Evolutionary conservation across 192 early-diverging fungal species (phyloP).

Genomic region (Backusella macrospora): DNA sequence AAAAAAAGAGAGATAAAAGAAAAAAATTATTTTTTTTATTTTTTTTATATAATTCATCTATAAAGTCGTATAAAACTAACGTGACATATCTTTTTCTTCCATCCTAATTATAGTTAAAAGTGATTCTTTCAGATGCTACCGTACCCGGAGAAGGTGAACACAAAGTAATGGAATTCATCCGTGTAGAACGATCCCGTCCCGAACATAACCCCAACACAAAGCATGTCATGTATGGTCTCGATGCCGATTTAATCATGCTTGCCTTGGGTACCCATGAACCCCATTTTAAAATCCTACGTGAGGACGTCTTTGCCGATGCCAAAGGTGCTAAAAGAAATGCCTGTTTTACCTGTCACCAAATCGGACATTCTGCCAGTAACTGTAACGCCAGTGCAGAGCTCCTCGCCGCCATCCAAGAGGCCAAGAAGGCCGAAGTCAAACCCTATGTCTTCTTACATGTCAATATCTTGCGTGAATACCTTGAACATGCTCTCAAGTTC

Average conservation of each 20-base stretch:
- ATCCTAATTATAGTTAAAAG: conserved; percentile 58
- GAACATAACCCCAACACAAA: conserved; percentile 88
- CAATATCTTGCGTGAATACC: conserved; percentile 87
- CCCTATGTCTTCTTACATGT: conserved; percentile 87
- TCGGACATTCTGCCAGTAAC: conserved; percentile 65
- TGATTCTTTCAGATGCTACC: conserved; percentile 91
- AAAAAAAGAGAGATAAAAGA: not conserved
- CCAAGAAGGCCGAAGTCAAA: conserved; percentile 58
- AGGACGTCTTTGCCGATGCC: conserved; percentile 88
- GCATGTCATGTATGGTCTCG: conserved; percentile 93
- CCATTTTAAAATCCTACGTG: conserved; percentile 93
- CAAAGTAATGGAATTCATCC: conserved; percentile 98
- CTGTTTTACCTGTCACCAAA: conserved; percentile 65
- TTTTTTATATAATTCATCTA: conserved; percentile 1
- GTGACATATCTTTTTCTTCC: not conserved
- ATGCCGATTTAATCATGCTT: conserved; percentile 98
- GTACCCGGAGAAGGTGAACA: conserved; percentile 99
- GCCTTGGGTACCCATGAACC: conserved; percentile 96
- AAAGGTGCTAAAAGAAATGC: conserved; percentile 56
- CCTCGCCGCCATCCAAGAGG: conserved; percentile 26
- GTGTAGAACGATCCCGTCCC: conserved; percentile 74
- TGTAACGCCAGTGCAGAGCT: conserved; percentile 50
- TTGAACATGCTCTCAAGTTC: conserved; percentile 80
- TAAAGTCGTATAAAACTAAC: not conserved
- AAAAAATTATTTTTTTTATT: conserved; percentile 2